Evolutionary conservation across 1,139 yeast genomes (phyloP), one percentile per base, ranked within the genome.

Genomic region (Candida neerlandica): DNA sequence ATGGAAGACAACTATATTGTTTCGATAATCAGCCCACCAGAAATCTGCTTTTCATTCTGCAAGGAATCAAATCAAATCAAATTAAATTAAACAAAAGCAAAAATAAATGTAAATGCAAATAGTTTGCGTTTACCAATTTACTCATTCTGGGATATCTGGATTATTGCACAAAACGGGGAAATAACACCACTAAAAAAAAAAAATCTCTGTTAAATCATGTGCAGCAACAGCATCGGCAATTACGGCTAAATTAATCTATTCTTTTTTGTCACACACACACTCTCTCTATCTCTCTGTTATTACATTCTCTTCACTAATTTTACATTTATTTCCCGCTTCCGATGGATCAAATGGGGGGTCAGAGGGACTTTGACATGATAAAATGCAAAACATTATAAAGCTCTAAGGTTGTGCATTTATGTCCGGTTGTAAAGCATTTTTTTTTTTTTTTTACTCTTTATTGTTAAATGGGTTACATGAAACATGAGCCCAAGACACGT

Each of bases 161-260:
- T 9, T 37, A 14, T 37, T 6, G 12, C 41, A 37, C 41, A 37
- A 37, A 37, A 21, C 15, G 4, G 14, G n/a, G n/a, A n/a, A 35
- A 35, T 18, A 18, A 11, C 39, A 35, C 39, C 39, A 35, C 39
- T 35, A n/a, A 21, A n/a, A n/a, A n/a, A n/a, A n/a, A n/a, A n/a
- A n/a, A 35, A 33, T 33, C 27, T 11, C 23, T 18, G 2, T 6
- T 35, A 35, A 35, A 37, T 18, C 16, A 37, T 21, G 29, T 39
- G 33, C 42, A 39, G 33, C 42, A 39, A 21, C 42, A 39, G 33
- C 42, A 39, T 39, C 42, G 42, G 42, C 33, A 39, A 23, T 15
- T 39, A 5, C 42, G 42, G 42, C 10, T 39, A 27, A 26, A 26
- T 26, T 12, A 26, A n/a, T n/a, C 23, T 37, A 19, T 19, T n/a